Evolutionary conservation across 768 basidiomycete genomes (phyloP).

Genomic region (Tulasnella sp.): DNA sequence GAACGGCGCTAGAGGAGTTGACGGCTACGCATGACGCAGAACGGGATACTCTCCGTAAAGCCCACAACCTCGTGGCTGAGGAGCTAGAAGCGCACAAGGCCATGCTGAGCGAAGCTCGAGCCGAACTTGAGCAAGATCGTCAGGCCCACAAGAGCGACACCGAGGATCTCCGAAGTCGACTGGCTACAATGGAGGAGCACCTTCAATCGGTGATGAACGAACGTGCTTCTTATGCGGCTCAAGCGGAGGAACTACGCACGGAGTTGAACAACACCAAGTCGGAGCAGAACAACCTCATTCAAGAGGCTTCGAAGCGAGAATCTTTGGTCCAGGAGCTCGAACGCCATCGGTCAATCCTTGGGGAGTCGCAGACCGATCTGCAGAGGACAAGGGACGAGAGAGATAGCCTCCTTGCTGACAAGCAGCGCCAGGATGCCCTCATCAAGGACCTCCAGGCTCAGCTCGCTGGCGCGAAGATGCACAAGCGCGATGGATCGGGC

Average conservation of each 20-base stretch:
- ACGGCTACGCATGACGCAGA: slow-evolving; percentile 56
- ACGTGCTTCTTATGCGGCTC: slow-evolving; percentile 50
- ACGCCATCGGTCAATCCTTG: slow-evolving; percentile 71
- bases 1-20: slow-evolving; percentile 54
- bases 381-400: slow-evolving; percentile 83
- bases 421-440: slow-evolving; percentile 64
- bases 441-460: slow-evolving; percentile 82
- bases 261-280: slow-evolving; percentile 62
- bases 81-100: slow-evolving; percentile 44
- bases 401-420: slow-evolving; percentile 74
- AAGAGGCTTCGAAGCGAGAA: slow-evolving; percentile 75
- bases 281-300: slow-evolving; percentile 65
- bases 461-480: slow-evolving; percentile 37
- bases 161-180: slow-evolving; percentile 53
- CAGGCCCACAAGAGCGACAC: slow-evolving; percentile 50
- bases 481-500: slow-evolving; percentile 36
- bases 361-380: slow-evolving; percentile 75
- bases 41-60: slow-evolving; percentile 48
- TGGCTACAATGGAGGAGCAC: slow-evolving; percentile 56
- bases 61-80: slow-evolving; percentile 42
- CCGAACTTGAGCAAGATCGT: slow-evolving; percentile 45
- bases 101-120: slow-evolving; percentile 49
- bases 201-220: slow-evolving; percentile 50
- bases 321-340: slow-evolving; percentile 76
- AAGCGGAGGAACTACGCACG: slow-evolving; percentile 54